Evolutionary conservation across 116 monocot species (phyloP).

Genomic region (Posidonia oceanica): DNA sequence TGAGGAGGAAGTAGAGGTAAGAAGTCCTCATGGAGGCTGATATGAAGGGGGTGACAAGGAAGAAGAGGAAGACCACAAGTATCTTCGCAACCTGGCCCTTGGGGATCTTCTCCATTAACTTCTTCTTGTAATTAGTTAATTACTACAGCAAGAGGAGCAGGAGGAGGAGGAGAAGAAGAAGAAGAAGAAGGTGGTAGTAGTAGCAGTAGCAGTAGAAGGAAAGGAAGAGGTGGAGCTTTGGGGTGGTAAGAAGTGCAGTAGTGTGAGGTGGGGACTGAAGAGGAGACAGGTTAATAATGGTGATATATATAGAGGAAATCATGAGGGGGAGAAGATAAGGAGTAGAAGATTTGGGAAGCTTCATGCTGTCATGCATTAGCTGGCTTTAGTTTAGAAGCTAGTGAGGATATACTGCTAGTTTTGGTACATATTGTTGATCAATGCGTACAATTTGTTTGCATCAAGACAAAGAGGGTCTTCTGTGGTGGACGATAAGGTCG

Average conservation of each 20-base stretch:
- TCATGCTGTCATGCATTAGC: too few relatives aligned
- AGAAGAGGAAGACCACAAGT: conserved; percentile 22
- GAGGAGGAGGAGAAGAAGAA: background rate
- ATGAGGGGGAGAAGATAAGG: background rate
- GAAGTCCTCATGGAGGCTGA: conserved; percentile 37
- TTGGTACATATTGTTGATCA: too few relatives aligned
- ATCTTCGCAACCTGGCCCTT: conserved; percentile 34
- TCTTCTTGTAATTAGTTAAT: background rate
- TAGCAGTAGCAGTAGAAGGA: background rate
- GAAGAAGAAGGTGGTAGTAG: background rate
- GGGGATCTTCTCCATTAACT: conserved; percentile 33
- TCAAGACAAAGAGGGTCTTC: too few relatives aligned
- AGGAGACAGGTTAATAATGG: too few relatives aligned
- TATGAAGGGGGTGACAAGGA: conserved; percentile 37
- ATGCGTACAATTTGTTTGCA: background rate
- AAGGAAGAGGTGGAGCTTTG: background rate
- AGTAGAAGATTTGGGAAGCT: too few relatives aligned
- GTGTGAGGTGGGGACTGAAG: background rate
- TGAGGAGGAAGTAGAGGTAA: conserved; percentile 74
- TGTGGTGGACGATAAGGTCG: background rate
- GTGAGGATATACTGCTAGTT: too few relatives aligned
- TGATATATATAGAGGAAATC: background rate
- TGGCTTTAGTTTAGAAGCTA: too few relatives aligned
- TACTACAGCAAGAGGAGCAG: background rate
- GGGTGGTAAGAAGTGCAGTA: too few relatives aligned